Percentiles rank a stretch among this genome's conserved stretches.
phyloP scores from a whole-genome alignment of 2,329 filamentous ascomycete genomes.

The Trichocomaceae sp. region DNA sequence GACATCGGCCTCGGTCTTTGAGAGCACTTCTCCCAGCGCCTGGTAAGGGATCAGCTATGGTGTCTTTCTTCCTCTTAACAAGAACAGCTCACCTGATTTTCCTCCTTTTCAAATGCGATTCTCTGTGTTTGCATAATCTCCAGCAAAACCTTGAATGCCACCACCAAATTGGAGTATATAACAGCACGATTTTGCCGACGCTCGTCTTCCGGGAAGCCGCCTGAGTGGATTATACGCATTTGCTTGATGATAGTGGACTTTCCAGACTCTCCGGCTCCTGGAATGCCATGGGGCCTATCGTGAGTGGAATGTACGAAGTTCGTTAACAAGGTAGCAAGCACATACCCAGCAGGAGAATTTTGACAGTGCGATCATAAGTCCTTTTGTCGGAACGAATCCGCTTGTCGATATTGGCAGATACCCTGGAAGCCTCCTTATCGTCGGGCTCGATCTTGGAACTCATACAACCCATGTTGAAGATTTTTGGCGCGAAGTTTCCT shows the following conservation, averaged over 20 bases:
- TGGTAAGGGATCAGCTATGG: conserved; percentile 33
- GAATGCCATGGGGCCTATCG: not conserved
- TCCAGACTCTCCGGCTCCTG: conserved; percentile 88
- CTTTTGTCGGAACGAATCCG: conserved; percentile 82
- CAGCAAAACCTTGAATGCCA: conserved; percentile 83
- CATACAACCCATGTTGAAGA: conserved; percentile 39
- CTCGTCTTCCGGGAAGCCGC: conserved; percentile 83
- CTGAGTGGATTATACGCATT: conserved; percentile 95
- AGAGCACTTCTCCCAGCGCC: conserved; percentile 71
- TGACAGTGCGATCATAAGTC: conserved; percentile 77
- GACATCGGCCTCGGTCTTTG: conserved; percentile 70
- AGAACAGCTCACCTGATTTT: conserved; percentile 60
- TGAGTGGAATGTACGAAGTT: not conserved
- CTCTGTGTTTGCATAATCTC: conserved; percentile 84
- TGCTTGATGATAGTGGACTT: conserved; percentile 98
- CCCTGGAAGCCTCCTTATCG: conserved; percentile 37
- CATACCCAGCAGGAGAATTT: conserved; percentile 85
- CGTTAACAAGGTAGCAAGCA: conserved; percentile 9
- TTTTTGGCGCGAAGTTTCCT: not conserved
- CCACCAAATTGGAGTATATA: conserved; percentile 89
- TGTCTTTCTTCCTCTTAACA: not conserved
- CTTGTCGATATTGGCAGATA: conserved; percentile 70
- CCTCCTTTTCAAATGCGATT: conserved; percentile 69
- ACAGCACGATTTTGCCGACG: conserved; percentile 91
- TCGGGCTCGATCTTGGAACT: conserved; percentile 35